phyloP scores from a whole-genome alignment of 257 asterid genomes.

The Haberlea rhodopensis region DNA sequence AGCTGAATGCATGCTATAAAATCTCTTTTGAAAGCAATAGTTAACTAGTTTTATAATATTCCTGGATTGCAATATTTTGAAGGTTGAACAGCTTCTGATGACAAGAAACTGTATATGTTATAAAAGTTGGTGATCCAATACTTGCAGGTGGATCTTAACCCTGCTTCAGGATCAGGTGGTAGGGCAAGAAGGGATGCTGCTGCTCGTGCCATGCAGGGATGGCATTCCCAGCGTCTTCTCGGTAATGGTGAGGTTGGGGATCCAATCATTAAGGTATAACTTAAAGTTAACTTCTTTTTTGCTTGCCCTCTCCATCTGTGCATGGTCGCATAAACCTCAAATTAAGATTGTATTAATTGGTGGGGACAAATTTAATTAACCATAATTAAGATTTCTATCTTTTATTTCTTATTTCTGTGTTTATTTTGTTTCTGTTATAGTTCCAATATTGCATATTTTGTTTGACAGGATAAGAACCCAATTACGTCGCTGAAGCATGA shows the following conservation, averaged over 20 bases:
- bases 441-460: slow-evolving; percentile 22
- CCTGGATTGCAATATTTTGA: slow-evolving; percentile 11
- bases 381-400: not conserved
- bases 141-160: slow-evolving; percentile 63
- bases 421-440: slow-evolving; percentile 17
- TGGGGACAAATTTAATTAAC: not conserved
- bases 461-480: slow-evolving; percentile 62
- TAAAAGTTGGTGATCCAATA: not conserved
- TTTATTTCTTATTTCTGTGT: no score
- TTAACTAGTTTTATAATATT: not conserved
- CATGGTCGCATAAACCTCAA: not conserved
- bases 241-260: slow-evolving; percentile 91
- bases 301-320: not conserved
- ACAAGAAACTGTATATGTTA: not conserved
- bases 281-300: slow-evolving; percentile 5
- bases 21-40: slow-evolving; percentile 10
- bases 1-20: slow-evolving; percentile 1
- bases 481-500: slow-evolving; percentile 65
- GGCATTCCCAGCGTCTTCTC: slow-evolving; percentile 89
- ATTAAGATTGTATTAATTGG: not conserved
- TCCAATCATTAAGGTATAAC: slow-evolving; percentile 74
- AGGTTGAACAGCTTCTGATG: slow-evolving; percentile 5
- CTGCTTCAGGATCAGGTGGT: slow-evolving; percentile 65
- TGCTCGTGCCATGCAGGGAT: slow-evolving; percentile 99
- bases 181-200: slow-evolving; percentile 97